Evolutionary conservation across 116 monocot genomes (phyloP).

Genomic region (Iris pallida): DNA sequence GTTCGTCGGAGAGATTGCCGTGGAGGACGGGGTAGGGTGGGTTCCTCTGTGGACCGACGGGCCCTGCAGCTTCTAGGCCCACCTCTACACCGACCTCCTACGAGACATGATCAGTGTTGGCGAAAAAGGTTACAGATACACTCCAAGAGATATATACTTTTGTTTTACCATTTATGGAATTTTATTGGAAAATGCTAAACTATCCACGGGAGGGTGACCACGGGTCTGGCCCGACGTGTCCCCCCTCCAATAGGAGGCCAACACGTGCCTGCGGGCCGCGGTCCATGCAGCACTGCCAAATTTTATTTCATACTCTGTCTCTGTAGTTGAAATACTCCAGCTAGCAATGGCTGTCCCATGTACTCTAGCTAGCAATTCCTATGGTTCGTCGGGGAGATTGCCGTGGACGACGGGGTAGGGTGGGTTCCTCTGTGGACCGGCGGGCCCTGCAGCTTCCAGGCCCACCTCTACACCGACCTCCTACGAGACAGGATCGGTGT

Average conservation of each 20-base stretch:
- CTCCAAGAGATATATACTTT: too few relatives aligned
- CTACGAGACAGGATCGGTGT: constrained; percentile 16
- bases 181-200: too few relatives aligned
- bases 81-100: constrained; percentile 35
- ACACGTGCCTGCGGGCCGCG: too few relatives aligned
- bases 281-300: too few relatives aligned
- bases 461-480: constrained; percentile 36
- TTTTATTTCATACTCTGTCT: too few relatives aligned
- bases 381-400: constrained; percentile 28
- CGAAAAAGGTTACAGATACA: neutral
- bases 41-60: constrained; percentile 21
- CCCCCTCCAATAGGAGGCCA: too few relatives aligned
- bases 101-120: constrained; percentile 9
- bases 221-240: too few relatives aligned
- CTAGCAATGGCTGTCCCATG: too few relatives aligned
- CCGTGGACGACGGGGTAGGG: constrained; percentile 20
- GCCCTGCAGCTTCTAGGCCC: constrained; percentile 21
- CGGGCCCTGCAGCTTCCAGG: constrained; percentile 16
- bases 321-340: too few relatives aligned
- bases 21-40: constrained; percentile 30
- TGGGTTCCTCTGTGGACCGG: constrained; percentile 35
- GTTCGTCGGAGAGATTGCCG: constrained; percentile 28
- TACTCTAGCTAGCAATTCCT: too few relatives aligned
- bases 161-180: too few relatives aligned
- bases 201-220: too few relatives aligned